phyloP scores from a whole-genome alignment of 2,329 filamentous ascomycete species.

The Ophiobolus disseminans region DNA sequence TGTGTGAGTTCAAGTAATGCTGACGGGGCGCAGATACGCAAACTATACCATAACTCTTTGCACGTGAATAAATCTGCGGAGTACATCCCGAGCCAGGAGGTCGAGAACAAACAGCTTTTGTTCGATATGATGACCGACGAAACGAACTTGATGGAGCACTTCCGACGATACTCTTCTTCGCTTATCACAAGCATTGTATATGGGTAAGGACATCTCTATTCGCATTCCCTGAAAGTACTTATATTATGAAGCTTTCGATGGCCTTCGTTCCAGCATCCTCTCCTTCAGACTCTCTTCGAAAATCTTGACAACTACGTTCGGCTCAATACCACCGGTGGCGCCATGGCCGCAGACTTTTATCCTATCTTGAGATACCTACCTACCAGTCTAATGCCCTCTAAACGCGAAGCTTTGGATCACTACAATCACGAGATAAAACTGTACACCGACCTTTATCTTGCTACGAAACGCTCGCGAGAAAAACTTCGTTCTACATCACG shows the following conservation, averaged over 20 bases:
- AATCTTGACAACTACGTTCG: conserved; percentile 50
- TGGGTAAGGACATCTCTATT: conserved; percentile 41
- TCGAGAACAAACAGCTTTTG: conserved; percentile 63
- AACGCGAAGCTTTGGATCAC: conserved; percentile 48
- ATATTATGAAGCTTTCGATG: conserved; percentile 43
- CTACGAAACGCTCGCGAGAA: no score
- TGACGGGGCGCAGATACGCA: conserved; percentile 8
- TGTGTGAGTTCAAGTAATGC: neutral
- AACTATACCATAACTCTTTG: conserved; percentile 12
- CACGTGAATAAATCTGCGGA: conserved; percentile 14
- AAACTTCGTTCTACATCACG: no score
- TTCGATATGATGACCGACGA: conserved; percentile 56
- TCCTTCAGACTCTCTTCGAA: conserved; percentile 51
- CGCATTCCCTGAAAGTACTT: neutral
- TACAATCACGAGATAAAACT: conserved; percentile 50
- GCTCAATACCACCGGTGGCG: conserved; percentile 52
- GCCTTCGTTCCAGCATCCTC: conserved; percentile 50
- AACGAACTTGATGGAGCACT: conserved; percentile 50
- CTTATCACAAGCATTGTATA: conserved; percentile 58
- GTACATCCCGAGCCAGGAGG: conserved; percentile 58
- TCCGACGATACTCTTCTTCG: conserved; percentile 57
- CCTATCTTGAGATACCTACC: conserved; percentile 52
- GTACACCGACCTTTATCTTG: conserved; percentile 13
- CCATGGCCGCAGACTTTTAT: conserved; percentile 54
- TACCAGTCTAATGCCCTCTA: conserved; percentile 30